These are phyloP conservation scores for Boletus rubroflammeus DNA, from an alignment of 768 basidiomycete species.

Conservation along the genomic window DNA sequence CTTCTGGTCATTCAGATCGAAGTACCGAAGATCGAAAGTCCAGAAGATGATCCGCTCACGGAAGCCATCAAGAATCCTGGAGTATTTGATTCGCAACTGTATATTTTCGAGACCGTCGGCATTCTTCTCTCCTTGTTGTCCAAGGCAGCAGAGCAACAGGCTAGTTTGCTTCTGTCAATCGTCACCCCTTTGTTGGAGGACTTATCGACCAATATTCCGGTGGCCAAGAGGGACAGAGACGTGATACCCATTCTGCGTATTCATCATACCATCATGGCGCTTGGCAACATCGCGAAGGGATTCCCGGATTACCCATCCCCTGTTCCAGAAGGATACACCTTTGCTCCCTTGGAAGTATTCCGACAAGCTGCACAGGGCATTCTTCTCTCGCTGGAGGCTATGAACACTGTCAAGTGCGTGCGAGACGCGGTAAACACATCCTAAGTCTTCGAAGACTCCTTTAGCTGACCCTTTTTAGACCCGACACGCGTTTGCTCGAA, in stretches of 20 bases:
- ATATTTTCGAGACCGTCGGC: conserved; percentile 91
- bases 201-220: conserved; percentile 54
- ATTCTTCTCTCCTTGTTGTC: conserved; percentile 75
- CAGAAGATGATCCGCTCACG: conserved; percentile 67
- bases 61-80: conserved; percentile 75
- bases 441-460: background rate
- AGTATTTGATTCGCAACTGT: conserved; percentile 85
- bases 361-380: conserved; percentile 83
- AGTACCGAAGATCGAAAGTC: conserved; percentile 72
- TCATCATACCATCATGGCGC: conserved; percentile 91
- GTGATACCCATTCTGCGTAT: conserved; percentile 78
- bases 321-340: conserved; percentile 59
- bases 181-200: conserved; percentile 80
- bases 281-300: conserved; percentile 93
- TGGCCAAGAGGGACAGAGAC: conserved; percentile 58
- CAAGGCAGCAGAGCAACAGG: conserved; percentile 64
- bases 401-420: conserved; percentile 83
- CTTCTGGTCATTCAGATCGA: conserved; percentile 71
- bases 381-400: conserved; percentile 78
- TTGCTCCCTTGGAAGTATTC: conserved; percentile 77
- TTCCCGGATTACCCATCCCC: conserved; percentile 87
- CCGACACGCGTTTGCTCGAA: conserved; percentile 89
- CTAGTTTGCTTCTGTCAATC: conserved; percentile 65
- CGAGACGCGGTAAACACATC: conserved; percentile 77
- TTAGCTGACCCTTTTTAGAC: conserved; percentile 48